Percentiles rank a stretch among this genome's conserved stretches.
Evolutionary conservation across 1,284 basidiomycete genomes (phyloP).

Genomic region (Moesziomyces sp.): DNA sequence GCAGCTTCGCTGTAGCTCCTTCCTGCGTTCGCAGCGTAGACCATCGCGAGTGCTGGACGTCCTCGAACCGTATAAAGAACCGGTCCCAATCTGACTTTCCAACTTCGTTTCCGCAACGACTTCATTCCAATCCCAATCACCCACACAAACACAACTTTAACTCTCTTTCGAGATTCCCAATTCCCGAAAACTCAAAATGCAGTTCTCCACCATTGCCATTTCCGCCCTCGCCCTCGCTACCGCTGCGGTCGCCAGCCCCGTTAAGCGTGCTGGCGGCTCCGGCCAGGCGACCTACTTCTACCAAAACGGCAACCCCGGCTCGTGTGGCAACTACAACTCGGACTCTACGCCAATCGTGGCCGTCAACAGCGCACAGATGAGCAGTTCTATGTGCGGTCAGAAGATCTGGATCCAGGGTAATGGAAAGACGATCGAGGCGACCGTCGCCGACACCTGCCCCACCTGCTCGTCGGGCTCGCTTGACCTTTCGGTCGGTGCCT

Average conservation of each 20-base stretch:
- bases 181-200: conserved; percentile 20
- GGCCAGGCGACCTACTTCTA: conserved; percentile 55
- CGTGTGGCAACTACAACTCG: conserved; percentile 52
- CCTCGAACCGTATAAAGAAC: conserved; percentile 27
- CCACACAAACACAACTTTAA: not conserved
- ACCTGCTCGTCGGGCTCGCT: conserved; percentile 45
- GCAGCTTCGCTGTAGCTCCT: not conserved
- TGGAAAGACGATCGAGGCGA: conserved; percentile 49
- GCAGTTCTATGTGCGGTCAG: conserved; percentile 33
- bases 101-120: conserved; percentile 2
- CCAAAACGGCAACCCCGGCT: conserved; percentile 58
- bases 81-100: not conserved
- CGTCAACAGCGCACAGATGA: conserved; percentile 46
- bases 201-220: conserved; percentile 48
- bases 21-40: not conserved
- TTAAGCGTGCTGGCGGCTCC: conserved; percentile 26
- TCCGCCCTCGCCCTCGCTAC: conserved; percentile 38
- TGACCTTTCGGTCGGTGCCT: conserved; percentile 55
- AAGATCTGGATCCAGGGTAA: conserved; percentile 31
- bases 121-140: not conserved
- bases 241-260: conserved; percentile 37
- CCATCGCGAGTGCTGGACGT: not conserved
- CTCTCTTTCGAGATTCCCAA: not conserved
- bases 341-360: conserved; percentile 47
- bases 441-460: conserved; percentile 51